A percentile compares a stretch with the other conserved stretches of the same genome.
phyloP scores from a whole-genome alignment of 192 early-diverging fungal species.

The Lunasporangiospora selenospora region DNA sequence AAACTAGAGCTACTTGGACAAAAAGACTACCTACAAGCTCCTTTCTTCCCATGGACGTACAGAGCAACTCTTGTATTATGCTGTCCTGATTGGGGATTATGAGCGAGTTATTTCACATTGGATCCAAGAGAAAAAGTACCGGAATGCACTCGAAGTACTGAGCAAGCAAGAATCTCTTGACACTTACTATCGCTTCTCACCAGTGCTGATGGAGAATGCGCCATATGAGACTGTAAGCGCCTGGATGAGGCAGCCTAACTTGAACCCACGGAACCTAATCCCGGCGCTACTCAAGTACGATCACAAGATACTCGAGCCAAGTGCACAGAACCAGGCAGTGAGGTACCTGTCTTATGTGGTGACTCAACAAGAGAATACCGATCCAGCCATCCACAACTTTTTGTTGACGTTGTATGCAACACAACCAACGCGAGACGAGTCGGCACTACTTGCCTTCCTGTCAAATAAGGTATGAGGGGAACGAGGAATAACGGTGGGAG shows the following conservation, averaged over 20 bases:
- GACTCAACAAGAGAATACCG: conserved; percentile 76
- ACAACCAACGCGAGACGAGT: conserved; percentile 70
- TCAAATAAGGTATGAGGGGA: conserved; percentile 68
- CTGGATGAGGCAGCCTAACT: conserved; percentile 84
- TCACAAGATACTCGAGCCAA: conserved; percentile 43
- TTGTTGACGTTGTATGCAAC: conserved; percentile 81
- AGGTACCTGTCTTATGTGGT: conserved; percentile 89
- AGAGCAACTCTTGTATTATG: conserved; percentile 83
- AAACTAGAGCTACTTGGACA: conserved; percentile 59
- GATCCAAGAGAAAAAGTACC: conserved; percentile 79
- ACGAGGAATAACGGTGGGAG: too few relatives aligned
- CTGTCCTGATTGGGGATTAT: conserved; percentile 84
- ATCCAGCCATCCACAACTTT: conserved; percentile 94
- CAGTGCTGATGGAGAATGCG: conserved; percentile 82
- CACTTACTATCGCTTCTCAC: conserved; percentile 89
- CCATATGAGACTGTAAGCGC: conserved; percentile 86
- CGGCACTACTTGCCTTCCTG: conserved; percentile 79
- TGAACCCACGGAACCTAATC: conserved; percentile 86
- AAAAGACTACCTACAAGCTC: conserved; percentile 79
- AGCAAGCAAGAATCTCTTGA: conserved; percentile 82
- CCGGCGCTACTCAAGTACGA: conserved; percentile 90
- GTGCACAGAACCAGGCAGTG: conserved; percentile 81
- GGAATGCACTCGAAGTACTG: conserved; percentile 78
- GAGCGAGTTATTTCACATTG: conserved; percentile 87
- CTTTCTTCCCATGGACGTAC: conserved; percentile 87